These are phyloP conservation scores for Allium fistulosum DNA, from an alignment of 106 monocot genomes.

Conservation along the genomic window DNA sequence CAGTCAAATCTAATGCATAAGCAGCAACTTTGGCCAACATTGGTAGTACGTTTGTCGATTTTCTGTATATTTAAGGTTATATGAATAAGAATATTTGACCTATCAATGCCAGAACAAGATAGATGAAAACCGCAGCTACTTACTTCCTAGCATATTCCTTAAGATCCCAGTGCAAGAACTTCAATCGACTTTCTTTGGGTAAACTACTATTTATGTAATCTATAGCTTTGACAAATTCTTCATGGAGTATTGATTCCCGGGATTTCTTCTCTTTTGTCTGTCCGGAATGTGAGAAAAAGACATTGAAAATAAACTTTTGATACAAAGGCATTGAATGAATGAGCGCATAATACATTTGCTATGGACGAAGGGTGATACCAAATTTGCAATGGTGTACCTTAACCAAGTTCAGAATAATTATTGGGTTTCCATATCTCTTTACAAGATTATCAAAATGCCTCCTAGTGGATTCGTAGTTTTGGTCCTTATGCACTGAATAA, in stretches of 20 bases:
- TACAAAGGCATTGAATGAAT: too few relatives aligned
- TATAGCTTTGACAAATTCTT: conserved; percentile 54
- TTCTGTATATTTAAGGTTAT: conserved; percentile 18
- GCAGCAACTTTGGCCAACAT: conserved; percentile 33
- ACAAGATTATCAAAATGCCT: conserved; percentile 94
- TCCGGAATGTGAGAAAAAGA: not conserved
- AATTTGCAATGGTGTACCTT: conserved; percentile 32
- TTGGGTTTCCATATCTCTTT: conserved; percentile 78
- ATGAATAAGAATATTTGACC: not conserved
- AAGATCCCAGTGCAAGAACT: conserved; percentile 66
- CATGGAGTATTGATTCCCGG: conserved; percentile 67
- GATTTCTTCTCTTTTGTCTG: conserved; percentile 72
- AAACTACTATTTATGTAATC: conserved; percentile 41
- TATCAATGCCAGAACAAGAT: not conserved
- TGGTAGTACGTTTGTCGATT: conserved; percentile 31
- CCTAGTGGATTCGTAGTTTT: conserved; percentile 75
- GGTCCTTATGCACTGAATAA: conserved; percentile 75
- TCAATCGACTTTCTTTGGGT: conserved; percentile 31
- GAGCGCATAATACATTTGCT: too few relatives aligned
- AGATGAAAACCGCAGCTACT: not conserved
- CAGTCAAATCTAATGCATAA: conserved; percentile 37
- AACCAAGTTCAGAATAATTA: conserved; percentile 77
- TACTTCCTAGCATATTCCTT: conserved; percentile 39
- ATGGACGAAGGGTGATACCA: not conserved
- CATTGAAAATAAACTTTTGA: not conserved